Percentiles rank a stretch among this genome's conserved stretches.
These are phyloP conservation scores for Oryza nivara DNA, from an alignment of 176 grass and related monocot genomes.

Conservation along the genomic window DNA sequence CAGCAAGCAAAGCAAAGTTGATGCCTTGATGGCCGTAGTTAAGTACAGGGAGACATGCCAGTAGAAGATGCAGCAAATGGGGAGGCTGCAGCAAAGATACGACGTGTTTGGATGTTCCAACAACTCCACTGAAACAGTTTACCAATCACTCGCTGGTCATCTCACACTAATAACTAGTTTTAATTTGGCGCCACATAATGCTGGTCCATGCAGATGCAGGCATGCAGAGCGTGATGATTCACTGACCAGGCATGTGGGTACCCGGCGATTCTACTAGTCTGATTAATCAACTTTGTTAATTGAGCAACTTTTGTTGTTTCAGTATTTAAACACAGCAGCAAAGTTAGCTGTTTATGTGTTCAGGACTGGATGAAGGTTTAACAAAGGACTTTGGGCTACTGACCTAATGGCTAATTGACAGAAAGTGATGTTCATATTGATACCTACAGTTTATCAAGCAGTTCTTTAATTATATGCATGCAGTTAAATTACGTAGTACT, in stretches of 20 bases:
- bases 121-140: background rate
- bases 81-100: background rate
- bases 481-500: no score
- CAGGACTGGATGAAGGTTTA: background rate
- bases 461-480: background rate
- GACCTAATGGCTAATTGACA: background rate
- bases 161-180: background rate
- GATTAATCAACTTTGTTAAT: background rate
- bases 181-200: background rate
- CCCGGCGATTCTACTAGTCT: background rate
- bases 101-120: background rate
- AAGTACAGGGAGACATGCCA: background rate
- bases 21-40: background rate
- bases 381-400: background rate
- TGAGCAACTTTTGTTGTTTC: background rate
- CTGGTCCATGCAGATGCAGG: background rate
- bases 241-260: background rate
- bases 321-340: background rate
- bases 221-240: background rate
- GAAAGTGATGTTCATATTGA: background rate
- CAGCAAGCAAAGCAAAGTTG: slow-evolving; percentile 19
- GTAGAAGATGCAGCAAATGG: background rate
- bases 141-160: background rate
- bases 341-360: background rate
- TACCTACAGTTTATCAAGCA: background rate